Percentiles rank a stretch among this genome's conserved stretches.
These are phyloP conservation scores for Schizosaccharomyces pombe DNA, from an alignment of 805 yeast genomes.

Conservation along the genomic window ASM294v3 CU329670.1:708501-709000, in stretches of 20 bases:
- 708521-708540: conserved; percentile 24
- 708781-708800: conserved; percentile 63
- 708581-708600: conserved; percentile 59
- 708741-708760: conserved; percentile 32
- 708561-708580: conserved; percentile 96
- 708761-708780: conserved; percentile 69
- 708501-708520: conserved; percentile 18
- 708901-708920: conserved; percentile 73
- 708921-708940: conserved; percentile 87
- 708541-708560: conserved; percentile 88
- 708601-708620: conserved; percentile 85
- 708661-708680: conserved; percentile 47
- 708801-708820: conserved; percentile 16
- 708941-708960: neutral
- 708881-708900: conserved; percentile 37
- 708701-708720: conserved; percentile 65
- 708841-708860: conserved; percentile 91
- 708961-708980: neutral
- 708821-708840: conserved; percentile 69
- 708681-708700: conserved; percentile 96
- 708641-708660: conserved; percentile 48
- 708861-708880: conserved; percentile 29
- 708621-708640: conserved; percentile 88
- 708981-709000: conserved; percentile 27
- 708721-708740: conserved; percentile 20